These are phyloP conservation scores for Curvularia verruculosa DNA, from an alignment of 2,329 filamentous ascomycete species.

Conservation along the genomic window DNA sequence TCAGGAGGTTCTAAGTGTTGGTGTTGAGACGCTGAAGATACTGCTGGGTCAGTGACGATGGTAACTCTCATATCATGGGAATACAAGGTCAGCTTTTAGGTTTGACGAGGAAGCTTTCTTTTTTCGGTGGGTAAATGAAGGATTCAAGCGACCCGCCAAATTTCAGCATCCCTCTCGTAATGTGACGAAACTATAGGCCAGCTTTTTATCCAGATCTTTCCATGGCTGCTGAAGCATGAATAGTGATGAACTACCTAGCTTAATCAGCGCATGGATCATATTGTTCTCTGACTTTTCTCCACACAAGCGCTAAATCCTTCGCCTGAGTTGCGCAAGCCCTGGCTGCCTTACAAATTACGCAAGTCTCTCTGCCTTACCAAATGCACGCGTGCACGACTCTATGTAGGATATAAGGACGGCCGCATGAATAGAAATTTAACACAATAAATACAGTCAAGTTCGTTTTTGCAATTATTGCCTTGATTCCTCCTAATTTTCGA, in stretches of 20 bases:
- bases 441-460: neutral
- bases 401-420: neutral
- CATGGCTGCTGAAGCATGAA: neutral
- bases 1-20: slow-evolving; percentile 72
- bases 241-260: neutral
- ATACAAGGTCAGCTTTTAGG: neutral
- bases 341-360: neutral
- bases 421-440: neutral
- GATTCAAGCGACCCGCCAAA: neutral
- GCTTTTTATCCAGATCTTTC: neutral
- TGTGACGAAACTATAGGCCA: neutral
- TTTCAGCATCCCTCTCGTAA: neutral
- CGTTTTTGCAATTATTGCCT: neutral
- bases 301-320: neutral
- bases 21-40: slow-evolving; percentile 74
- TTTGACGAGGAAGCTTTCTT: neutral
- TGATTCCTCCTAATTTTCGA: neutral
- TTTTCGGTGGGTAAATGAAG: neutral
- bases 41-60: slow-evolving; percentile 52
- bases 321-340: neutral
- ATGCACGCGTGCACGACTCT: neutral
- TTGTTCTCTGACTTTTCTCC: neutral
- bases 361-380: neutral
- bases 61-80: neutral
- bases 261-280: neutral